These are phyloP conservation scores for Auxenochlorella pyrenoidosa DNA, from an alignment of 139 green algal genomes.

Conservation along the genomic window DNA sequence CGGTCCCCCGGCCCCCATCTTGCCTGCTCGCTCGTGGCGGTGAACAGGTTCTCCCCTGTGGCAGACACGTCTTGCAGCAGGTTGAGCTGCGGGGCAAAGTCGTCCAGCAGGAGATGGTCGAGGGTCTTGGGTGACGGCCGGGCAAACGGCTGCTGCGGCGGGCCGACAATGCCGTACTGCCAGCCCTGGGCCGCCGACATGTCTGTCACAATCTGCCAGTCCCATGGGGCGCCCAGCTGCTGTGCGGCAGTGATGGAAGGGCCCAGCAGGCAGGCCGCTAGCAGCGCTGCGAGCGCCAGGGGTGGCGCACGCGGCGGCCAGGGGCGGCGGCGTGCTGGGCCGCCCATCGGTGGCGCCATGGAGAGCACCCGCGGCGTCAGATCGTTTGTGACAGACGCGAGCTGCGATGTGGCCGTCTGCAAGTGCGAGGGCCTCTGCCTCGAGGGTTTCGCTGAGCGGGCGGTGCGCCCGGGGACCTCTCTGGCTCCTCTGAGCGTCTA, in stretches of 20 bases:
- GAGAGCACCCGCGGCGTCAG: too few species aligned
- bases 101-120: conserved; percentile 39
- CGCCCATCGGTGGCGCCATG: too few species aligned
- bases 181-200: not conserved
- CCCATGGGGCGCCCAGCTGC: conserved; percentile 1
- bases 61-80: conserved; percentile 45
- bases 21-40: not conserved
- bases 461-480: too few species aligned
- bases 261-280: not conserved
- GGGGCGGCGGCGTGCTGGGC: not conserved
- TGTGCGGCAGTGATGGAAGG: not conserved
- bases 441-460: too few species aligned
- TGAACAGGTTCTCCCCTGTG: conserved; percentile 24
- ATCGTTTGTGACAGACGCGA: too few species aligned
- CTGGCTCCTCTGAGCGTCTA: too few species aligned
- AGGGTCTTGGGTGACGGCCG: conserved; percentile 28
- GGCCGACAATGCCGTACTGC: not conserved
- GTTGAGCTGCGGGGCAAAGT: conserved; percentile 42
- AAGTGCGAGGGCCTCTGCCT: too few species aligned
- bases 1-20: too few species aligned
- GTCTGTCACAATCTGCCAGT: conserved; percentile 12
- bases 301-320: not conserved
- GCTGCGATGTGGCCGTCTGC: too few species aligned
- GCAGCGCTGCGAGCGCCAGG: not conserved
- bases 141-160: conserved; percentile 12